Conservation (phyloP, 2,329 filamentous ascomycete species). For the Fusarium secorum region DNA sequence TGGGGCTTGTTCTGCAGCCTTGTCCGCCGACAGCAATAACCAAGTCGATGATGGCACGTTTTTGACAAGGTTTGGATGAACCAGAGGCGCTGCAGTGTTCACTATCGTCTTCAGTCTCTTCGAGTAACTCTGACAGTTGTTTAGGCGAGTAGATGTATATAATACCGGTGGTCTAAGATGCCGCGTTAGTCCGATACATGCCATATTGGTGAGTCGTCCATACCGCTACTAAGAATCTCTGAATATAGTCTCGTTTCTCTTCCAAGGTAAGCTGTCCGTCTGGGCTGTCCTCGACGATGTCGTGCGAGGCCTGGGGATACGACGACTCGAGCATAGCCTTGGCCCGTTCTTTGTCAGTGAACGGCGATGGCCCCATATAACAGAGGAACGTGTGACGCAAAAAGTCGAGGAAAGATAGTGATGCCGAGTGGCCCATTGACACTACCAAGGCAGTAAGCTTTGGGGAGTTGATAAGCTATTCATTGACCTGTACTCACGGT, state of each 20-base stretch:
- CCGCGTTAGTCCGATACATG: accelerated
- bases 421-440: neutral
- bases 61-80: accelerated
- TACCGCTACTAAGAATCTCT: neutral
- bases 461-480: no score
- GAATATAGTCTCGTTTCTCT: neutral
- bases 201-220: no score
- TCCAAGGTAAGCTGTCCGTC: neutral
- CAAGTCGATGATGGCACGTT: neutral
- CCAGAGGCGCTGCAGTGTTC: neutral
- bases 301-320: neutral
- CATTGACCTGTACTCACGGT: neutral
- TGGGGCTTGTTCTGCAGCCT: neutral
- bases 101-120: neutral
- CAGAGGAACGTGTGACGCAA: neutral
- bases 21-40: neutral
- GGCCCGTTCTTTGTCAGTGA: neutral
- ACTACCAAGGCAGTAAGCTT: neutral
- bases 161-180: neutral
- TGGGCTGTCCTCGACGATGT: neutral
- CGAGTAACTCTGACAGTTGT: neutral
- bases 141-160: neutral
- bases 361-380: neutral
- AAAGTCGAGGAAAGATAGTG: neutral
- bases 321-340: neutral